These are phyloP conservation scores for Dendrothele bispora DNA, from an alignment of 768 basidiomycete genomes.

Conservation along the genomic window DNA sequence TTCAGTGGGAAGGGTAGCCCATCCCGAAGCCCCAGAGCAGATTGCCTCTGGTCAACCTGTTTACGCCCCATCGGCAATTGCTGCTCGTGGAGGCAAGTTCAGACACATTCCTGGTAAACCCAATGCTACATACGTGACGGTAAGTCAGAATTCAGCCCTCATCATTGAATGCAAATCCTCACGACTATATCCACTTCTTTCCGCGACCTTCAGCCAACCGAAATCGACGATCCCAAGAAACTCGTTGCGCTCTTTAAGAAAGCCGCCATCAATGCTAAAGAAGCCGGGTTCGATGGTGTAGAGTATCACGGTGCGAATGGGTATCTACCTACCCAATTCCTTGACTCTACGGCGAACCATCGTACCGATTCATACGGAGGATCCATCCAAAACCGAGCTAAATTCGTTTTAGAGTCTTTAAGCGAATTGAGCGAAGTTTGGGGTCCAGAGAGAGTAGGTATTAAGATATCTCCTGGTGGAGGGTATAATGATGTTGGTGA, in stretches of 20 bases:
- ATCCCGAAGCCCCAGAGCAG: constrained; percentile 28
- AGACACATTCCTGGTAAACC: constrained; percentile 24
- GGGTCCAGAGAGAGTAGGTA: constrained; percentile 30
- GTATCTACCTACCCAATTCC: constrained; percentile 37
- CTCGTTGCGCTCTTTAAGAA: constrained; percentile 29
- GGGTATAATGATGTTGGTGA: constrained; percentile 33
- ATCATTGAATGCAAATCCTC: not conserved
- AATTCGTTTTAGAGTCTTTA: constrained; percentile 38
- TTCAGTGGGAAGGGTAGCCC: constrained; percentile 21
- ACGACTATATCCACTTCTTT: not conserved
- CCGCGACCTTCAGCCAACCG: constrained; percentile 19
- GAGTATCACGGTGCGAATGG: constrained; percentile 32
- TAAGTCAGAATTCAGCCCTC: not conserved
- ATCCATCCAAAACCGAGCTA: constrained; percentile 37
- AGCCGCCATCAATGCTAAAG: constrained; percentile 33
- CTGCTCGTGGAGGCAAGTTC: constrained; percentile 27
- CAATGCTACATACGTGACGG: constrained; percentile 27
- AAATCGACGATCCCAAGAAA: constrained; percentile 28
- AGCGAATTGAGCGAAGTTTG: constrained; percentile 30
- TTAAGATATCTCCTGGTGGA: constrained; percentile 13
- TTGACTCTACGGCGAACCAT: constrained; percentile 31
- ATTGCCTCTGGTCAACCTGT: constrained; percentile 25
- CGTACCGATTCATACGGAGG: constrained; percentile 47
- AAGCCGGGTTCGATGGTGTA: constrained; percentile 36
- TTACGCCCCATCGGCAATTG: constrained; percentile 23